Base-by-base conservation (phyloP, 768 basidiomycete genomes). In the Clitopilus hobsonii region DNA sequence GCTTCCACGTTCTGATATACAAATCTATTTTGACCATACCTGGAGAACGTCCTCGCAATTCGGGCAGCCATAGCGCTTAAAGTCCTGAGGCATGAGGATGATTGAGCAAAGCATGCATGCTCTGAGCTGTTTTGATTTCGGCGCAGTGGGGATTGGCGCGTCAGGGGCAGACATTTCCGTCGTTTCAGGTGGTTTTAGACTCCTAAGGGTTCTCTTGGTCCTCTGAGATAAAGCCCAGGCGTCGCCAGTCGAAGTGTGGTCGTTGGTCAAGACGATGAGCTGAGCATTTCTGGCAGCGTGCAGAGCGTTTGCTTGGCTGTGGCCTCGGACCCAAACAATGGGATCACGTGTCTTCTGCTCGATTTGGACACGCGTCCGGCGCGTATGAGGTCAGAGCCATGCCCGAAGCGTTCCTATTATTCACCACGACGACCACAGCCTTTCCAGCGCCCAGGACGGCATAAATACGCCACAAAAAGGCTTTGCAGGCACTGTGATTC, bases 31-130 rank as follows among this genome's bases (percentile, higher is more conserved):
- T 25, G 5, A 32, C 36, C 81, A 54, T 56, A 95, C 96, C 78
- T 94, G 89, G 69, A 98, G 81, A 60, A 95, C 78, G 66, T 96
- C 92, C 62, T 98, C 96, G 66, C 97, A 99, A 69, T 99, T 99
- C 41, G 96, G 96, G 68, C 97, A 99, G 5, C 97, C 97, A 20
- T 76, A 72, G 62, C 82, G 85, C 38, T 87, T 76, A 68, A 98
- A 99, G 61, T 98, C 96, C 36, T 76, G 74, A 0, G 92, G 84
- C 0, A 85, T 76, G 63, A 93, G 93, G 18, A 98, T 83, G 58
- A 97, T 82, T 0, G 94, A 97, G 70, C 97, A 99, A 36, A 98
- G 80, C 1, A 98, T 79, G 66, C 96, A 99, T 18, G 96, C 95
- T 53, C 96, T 82, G 7, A 95, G 82, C 54, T 84, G 80, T 64